Percentiles rank a stretch among this genome's conserved stretches.
phyloP scores from a whole-genome alignment of 1,139 yeast species.

The Pichia terricola region DNA sequence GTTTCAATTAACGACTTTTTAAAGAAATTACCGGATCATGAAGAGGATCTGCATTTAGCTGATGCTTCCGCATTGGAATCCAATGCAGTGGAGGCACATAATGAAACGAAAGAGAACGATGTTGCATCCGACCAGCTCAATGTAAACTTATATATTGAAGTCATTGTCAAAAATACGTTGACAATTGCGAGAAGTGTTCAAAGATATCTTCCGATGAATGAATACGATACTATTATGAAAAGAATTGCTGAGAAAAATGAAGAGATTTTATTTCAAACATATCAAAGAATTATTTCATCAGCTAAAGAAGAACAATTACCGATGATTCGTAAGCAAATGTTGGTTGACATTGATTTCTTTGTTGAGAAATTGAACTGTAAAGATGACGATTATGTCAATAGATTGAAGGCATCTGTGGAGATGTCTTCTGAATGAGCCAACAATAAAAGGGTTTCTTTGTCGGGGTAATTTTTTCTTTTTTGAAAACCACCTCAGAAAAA shows the following conservation, averaged over 20 bases:
- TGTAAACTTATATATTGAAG: constrained; percentile 47
- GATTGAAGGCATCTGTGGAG: not conserved
- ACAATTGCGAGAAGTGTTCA: constrained; percentile 54
- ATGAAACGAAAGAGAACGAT: not conserved
- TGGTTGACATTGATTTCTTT: constrained; percentile 56
- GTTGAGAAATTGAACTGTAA: constrained; percentile 40
- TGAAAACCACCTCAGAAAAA: too few relatives aligned
- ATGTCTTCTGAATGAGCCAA: too few relatives aligned
- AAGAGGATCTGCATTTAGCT: not conserved
- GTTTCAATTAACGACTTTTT: not conserved
- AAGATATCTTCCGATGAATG: constrained; percentile 46
- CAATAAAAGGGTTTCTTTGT: too few relatives aligned
- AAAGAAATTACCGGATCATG: not conserved
- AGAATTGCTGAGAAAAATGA: constrained; percentile 56
- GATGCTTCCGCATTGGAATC: not conserved
- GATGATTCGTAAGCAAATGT: constrained; percentile 13
- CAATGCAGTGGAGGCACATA: not conserved
- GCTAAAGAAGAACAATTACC: not conserved
- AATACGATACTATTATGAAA: constrained; percentile 41
- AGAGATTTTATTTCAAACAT: constrained; percentile 44
- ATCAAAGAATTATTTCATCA: constrained; percentile 10
- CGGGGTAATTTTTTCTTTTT: too few relatives aligned
- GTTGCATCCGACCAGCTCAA: not conserved
- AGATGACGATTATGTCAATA: constrained; percentile 25
- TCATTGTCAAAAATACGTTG: constrained; percentile 55